A percentile compares a stretch with the other conserved stretches of the same genome.
These are phyloP conservation scores for Porphyrellus cyaneotinctus DNA, from an alignment of 768 basidiomycete species.

Conservation along the genomic window DNA sequence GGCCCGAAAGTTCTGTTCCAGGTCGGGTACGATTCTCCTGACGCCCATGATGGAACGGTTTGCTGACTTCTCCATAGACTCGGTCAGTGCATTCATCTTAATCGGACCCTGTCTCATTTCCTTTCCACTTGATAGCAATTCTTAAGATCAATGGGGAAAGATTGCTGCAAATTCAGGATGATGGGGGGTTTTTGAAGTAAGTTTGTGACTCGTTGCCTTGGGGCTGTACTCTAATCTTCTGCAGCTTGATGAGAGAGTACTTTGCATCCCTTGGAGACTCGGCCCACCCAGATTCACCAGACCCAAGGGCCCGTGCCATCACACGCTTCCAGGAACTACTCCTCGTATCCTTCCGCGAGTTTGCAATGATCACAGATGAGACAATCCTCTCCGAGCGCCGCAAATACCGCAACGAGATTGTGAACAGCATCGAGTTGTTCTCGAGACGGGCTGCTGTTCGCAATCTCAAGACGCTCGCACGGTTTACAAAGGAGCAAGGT, in stretches of 20 bases:
- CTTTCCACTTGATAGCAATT: slow-evolving; percentile 58
- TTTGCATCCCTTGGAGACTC: slow-evolving; percentile 91
- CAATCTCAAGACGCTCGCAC: slow-evolving; percentile 73
- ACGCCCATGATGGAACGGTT: neutral
- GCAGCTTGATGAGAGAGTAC: slow-evolving; percentile 90
- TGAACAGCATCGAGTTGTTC: slow-evolving; percentile 90
- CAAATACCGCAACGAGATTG: slow-evolving; percentile 83
- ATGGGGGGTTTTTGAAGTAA: slow-evolving; percentile 93
- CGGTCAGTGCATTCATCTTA: slow-evolving; percentile 39
- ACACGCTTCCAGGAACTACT: slow-evolving; percentile 97
- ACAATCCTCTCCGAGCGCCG: slow-evolving; percentile 84
- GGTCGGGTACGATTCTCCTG: slow-evolving; percentile 64
- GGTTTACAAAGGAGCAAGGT: slow-evolving; percentile 83
- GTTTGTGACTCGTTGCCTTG: slow-evolving; percentile 17
- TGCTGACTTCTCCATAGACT: slow-evolving; percentile 38
- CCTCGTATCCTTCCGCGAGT: slow-evolving; percentile 96
- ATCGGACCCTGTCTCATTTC: slow-evolving; percentile 10
- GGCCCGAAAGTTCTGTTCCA: slow-evolving; percentile 98
- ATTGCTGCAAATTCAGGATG: slow-evolving; percentile 89
- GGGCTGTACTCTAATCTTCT: neutral
- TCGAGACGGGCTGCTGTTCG: slow-evolving; percentile 88
- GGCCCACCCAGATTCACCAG: slow-evolving; percentile 84
- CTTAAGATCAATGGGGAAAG: slow-evolving; percentile 97
- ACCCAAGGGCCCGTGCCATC: slow-evolving; percentile 88
- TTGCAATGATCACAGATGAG: slow-evolving; percentile 93